phyloP scores from a whole-genome alignment of 2,329 filamentous ascomycete species.

The Microdochium bolleyi region DNA sequence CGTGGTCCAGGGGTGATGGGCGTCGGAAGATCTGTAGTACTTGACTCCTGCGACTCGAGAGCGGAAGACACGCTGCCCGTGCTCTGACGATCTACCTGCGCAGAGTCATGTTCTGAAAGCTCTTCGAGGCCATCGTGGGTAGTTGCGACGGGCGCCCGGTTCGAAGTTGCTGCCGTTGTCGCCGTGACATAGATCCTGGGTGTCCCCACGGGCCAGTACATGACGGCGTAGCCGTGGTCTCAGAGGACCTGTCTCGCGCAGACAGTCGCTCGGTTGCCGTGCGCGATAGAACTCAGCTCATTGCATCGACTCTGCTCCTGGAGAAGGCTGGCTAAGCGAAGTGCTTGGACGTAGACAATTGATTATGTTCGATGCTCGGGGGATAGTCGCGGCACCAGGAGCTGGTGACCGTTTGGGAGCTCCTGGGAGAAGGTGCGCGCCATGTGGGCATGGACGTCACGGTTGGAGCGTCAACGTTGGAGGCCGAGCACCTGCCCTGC shows the following conservation, averaged over 20 bases:
- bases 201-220: conserved; percentile 89
- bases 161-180: conserved; percentile 32
- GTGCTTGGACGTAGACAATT: neutral
- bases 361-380: neutral
- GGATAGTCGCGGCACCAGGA: neutral
- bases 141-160: conserved; percentile 8
- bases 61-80: neutral
- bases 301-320: neutral
- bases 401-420: no score
- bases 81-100: neutral
- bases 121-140: conserved; percentile 20
- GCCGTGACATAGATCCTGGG: conserved; percentile 75
- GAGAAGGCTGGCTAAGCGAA: neutral
- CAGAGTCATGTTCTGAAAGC: neutral
- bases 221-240: conserved; percentile 32
- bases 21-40: conserved; percentile 23
- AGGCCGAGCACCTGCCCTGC: no score
- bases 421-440: no score
- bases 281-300: neutral
- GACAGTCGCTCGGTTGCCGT: neutral
- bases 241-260: neutral
- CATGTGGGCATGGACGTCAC: no score
- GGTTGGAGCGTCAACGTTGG: no score
- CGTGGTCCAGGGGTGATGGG: conserved; percentile 29
- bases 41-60: conserved; percentile 4